Evolutionary conservation across 2,329 filamentous ascomycete species (phyloP), one percentile per base, ranked within the genome.

Genomic region (Exserohilum rostratum): DNA sequence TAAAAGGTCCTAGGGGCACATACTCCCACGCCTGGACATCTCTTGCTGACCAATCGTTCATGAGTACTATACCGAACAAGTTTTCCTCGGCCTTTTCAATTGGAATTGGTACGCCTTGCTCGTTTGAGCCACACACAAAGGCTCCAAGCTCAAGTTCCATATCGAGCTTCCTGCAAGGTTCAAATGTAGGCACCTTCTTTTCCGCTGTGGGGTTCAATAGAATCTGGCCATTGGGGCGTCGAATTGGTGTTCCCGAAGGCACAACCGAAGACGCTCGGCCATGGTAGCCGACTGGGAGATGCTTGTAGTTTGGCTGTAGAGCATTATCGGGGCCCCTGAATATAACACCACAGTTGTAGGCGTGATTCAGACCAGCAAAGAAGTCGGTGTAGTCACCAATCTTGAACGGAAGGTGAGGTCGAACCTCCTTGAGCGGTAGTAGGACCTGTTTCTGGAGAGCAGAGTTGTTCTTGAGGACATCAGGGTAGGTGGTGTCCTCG

Each of bases 381-480:
- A 95, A 95, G 74, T 95, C 90, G 1, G 90, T 91, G 73, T 93
- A 95, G 72, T 93, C 90, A 22, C 89, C 88, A 64, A 93, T 91
- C 50, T 82, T 80, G 84, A 95, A 87, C 2, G 90, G 90, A 6
- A 93, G 69, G 67, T 93, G 88, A 69, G 83, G 87, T 58, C 80
- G 83, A 44, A 87, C 84, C 17, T 85, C 77, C 4, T 80, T 78
- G 43, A 86, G 81, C 0, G 82, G 83, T 3, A 91, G 57, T 11
- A 93, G 73, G 0, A 82, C 84, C 48, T 80, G 77, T 52, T 83
- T 77, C 54, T 85, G 84, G 15, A 90, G 76, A 0, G 74, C 65
- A 2, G 74, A 70, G 66, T 92, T 89, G 52, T 87, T 81, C 66
- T 85, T 85, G 20, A 93, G 77, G 1, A 90, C 70, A 10, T 84